Evolutionary conservation across 2,329 filamentous ascomycete genomes (phyloP).

Genomic region (Parafenestella ontariensis): DNA sequence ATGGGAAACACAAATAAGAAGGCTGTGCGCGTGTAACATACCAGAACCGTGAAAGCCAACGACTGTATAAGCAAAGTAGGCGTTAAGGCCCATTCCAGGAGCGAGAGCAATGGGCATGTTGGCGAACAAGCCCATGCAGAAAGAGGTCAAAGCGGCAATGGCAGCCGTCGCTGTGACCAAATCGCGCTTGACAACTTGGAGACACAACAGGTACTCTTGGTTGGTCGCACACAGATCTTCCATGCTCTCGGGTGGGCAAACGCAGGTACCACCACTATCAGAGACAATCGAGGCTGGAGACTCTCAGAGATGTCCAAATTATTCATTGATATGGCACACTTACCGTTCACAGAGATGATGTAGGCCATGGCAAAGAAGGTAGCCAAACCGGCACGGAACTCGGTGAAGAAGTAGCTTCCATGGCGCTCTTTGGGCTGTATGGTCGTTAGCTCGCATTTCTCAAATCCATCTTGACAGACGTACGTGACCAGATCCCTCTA

Average conservation of each 20-base stretch:
- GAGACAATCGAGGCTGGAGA: conserved; percentile 66
- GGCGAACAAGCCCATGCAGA: conserved; percentile 82
- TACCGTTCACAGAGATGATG: conserved; percentile 71
- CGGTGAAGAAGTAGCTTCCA: conserved; percentile 80
- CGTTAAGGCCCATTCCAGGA: conserved; percentile 83
- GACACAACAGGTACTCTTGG: conserved; percentile 69
- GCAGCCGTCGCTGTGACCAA: conserved; percentile 85
- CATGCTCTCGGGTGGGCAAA: conserved; percentile 62
- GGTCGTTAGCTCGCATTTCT: conserved; percentile 8
- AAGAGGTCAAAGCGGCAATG: conserved; percentile 78
- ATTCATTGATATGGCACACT: conserved; percentile 35
- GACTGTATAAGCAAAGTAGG: conserved; percentile 83
- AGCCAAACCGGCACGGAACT: conserved; percentile 81
- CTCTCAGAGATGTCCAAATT: conserved; percentile 12
- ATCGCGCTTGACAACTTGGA: conserved; percentile 72
- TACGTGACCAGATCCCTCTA: conserved; percentile 85
- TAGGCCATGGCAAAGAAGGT: conserved; percentile 62
- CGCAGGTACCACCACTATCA: conserved; percentile 76
- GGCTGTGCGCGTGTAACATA: conserved; percentile 15
- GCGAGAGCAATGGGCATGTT: conserved; percentile 80
- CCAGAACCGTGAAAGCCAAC: conserved; percentile 80
- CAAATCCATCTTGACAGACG: conserved; percentile 46
- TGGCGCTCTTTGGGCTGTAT: conserved; percentile 65
- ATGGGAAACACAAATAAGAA: neutral
- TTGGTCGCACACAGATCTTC: conserved; percentile 63